These are phyloP conservation scores for Stygiomarasmius scandens DNA, from an alignment of 1,284 basidiomycete genomes.

Conservation along the genomic window DNA sequence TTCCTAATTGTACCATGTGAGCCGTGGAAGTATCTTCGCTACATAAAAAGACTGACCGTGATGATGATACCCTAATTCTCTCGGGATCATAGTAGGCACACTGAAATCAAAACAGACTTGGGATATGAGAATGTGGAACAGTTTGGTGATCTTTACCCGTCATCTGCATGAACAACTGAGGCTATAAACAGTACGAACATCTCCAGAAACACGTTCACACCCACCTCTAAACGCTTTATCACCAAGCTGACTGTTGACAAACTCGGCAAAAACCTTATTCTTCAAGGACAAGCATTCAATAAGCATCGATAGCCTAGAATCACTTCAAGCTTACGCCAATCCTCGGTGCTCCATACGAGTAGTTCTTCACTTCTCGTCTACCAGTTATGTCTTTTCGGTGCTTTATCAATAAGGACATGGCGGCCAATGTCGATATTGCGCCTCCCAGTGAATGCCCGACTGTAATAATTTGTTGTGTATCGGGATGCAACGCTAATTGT, in stretches of 20 bases:
- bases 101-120: conserved; percentile 14
- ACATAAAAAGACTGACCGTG: conserved; percentile 32
- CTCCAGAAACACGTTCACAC: no score
- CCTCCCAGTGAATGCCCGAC: conserved; percentile 30
- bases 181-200: no score
- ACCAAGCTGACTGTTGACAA: conserved; percentile 16
- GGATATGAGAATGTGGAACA: background rate
- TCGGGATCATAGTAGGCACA: conserved; percentile 32
- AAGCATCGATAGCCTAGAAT: background rate
- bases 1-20: conserved; percentile 17
- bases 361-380: conserved; percentile 16
- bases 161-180: conserved; percentile 47
- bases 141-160: conserved; percentile 35
- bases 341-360: conserved; percentile 16
- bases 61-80: conserved; percentile 39
- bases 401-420: conserved; percentile 21
- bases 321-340: conserved; percentile 17
- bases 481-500: conserved; percentile 19
- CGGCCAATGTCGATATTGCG: conserved; percentile 24
- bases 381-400: conserved; percentile 15
- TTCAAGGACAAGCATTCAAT: background rate
- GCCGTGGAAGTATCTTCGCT: background rate
- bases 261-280: conserved; percentile 18
- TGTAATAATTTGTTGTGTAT: conserved; percentile 8
- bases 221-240: conserved; percentile 33